Conservation (phyloP, 495 filamentous ascomycete genomes). For the Parmelia sp. region DNA sequence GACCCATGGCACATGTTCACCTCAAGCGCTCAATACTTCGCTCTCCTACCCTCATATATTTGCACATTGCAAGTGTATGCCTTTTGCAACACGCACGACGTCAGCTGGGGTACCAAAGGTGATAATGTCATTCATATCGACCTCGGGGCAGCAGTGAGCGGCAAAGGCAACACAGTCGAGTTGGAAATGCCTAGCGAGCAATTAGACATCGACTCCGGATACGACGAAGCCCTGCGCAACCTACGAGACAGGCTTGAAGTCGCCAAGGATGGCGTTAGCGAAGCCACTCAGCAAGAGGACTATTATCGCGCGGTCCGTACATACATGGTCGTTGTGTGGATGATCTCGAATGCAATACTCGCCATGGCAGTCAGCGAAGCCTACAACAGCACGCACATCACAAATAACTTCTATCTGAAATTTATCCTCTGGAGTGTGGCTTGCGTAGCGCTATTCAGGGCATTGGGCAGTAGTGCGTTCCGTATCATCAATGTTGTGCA, state of each 20-base stretch:
- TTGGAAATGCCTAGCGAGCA: slow-evolving; percentile 97
- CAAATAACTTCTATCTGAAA: slow-evolving; percentile 80
- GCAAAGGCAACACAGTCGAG: slow-evolving; percentile 68
- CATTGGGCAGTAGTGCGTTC: slow-evolving; percentile 73
- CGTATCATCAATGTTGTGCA: slow-evolving; percentile 75
- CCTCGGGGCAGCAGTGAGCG: slow-evolving; percentile 71
- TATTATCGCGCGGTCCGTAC: slow-evolving; percentile 97
- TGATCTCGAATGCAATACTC: slow-evolving; percentile 83
- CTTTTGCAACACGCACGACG: slow-evolving; percentile 99
- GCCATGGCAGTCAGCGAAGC: slow-evolving; percentile 92
- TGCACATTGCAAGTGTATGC: slow-evolving; percentile 97
- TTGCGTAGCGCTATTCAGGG: slow-evolving; percentile 73
- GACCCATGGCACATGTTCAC: slow-evolving; percentile 99
- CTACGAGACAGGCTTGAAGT: slow-evolving; percentile 90
- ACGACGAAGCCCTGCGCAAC: slow-evolving; percentile 95
- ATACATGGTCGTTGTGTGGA: slow-evolving; percentile 98
- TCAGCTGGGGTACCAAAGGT: slow-evolving; percentile 98
- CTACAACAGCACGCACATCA: slow-evolving; percentile 62
- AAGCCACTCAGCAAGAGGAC: slow-evolving; percentile 87
- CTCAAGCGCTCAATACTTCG: slow-evolving; percentile 84
- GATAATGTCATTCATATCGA: slow-evolving; percentile 92
- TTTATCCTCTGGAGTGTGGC: slow-evolving; percentile 94
- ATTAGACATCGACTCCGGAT: slow-evolving; percentile 95
- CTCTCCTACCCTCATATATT: slow-evolving; percentile 86
- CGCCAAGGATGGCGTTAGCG: slow-evolving; percentile 49